Percentiles rank a stretch among this genome's conserved stretches.
Conservation (phyloP, 352 stramenopile genomes). For the Globisporangium perplexum region DNA sequence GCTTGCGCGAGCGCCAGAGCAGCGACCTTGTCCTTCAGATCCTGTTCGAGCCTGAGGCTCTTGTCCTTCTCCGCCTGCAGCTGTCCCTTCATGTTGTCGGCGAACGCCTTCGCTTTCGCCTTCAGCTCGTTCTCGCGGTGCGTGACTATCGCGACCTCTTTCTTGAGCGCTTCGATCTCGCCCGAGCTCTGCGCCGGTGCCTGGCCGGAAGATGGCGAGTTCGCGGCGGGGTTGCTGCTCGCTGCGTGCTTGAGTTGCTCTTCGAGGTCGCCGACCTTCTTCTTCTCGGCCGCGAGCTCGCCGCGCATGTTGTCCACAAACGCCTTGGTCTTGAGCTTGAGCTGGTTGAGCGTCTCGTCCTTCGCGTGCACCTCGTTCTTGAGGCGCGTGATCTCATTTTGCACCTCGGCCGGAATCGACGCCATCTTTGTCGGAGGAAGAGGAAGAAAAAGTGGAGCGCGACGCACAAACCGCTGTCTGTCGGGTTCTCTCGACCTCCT, state of each 20-base stretch:
- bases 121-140: slow-evolving; percentile 64
- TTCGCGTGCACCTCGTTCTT: slow-evolving; percentile 58
- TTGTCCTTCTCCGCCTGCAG: slow-evolving; percentile 60
- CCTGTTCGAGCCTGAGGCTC: slow-evolving; percentile 34
- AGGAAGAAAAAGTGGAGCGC: not conserved
- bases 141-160: slow-evolving; percentile 32
- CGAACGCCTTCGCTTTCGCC: slow-evolving; percentile 57
- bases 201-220: not conserved
- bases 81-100: slow-evolving; percentile 62
- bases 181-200: slow-evolving; percentile 1
- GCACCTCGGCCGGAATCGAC: slow-evolving; percentile 18
- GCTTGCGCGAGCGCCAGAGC: slow-evolving; percentile 23
- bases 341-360: slow-evolving; percentile 71
- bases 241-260: slow-evolving; percentile 33
- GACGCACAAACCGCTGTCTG: not conserved
- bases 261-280: slow-evolving; percentile 55
- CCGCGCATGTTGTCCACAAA: slow-evolving; percentile 76
- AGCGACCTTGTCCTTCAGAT: slow-evolving; percentile 37
- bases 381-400: slow-evolving; percentile 49
- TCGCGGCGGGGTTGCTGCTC: slow-evolving; percentile 1
- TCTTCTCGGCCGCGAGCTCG: slow-evolving; percentile 56
- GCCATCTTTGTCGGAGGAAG: not conserved
- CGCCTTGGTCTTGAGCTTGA: slow-evolving; percentile 82
- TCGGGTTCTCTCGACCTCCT: not conserved
- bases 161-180: slow-evolving; percentile 37